phyloP scores from a whole-genome alignment of 331 rosid species.

The Rhamnella rubrinervis region DNA sequence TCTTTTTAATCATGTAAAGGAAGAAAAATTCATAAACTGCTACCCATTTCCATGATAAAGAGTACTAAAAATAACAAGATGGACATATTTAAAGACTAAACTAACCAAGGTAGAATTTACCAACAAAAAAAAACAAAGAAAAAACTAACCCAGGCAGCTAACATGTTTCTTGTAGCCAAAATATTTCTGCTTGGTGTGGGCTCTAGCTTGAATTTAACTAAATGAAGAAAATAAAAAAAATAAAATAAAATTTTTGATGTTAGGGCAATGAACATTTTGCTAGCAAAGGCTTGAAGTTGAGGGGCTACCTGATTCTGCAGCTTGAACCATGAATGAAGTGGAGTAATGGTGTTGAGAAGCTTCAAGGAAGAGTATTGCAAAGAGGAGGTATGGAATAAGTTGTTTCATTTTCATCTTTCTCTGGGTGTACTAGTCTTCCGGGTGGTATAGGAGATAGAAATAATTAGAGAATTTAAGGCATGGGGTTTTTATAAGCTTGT shows the following conservation, averaged over 20 bases:
- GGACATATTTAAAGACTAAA: no score
- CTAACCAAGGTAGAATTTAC: slow-evolving; percentile 12
- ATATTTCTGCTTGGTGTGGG: slow-evolving; percentile 11
- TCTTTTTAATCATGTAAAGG: slow-evolving; percentile 11
- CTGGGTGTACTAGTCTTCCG: slow-evolving; percentile 7
- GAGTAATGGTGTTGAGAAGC: slow-evolving; percentile 19
- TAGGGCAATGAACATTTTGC: no score
- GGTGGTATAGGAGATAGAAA: not conserved
- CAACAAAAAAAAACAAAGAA: no score
- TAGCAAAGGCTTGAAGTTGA: not conserved
- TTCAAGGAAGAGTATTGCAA: slow-evolving; percentile 21
- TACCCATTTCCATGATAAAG: not conserved
- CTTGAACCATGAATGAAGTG: slow-evolving; percentile 11
- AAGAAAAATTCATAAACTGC: not conserved
- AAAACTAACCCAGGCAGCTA: slow-evolving; percentile 23
- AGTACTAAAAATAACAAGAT: no score
- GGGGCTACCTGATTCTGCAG: slow-evolving; percentile 22
- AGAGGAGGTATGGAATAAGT: slow-evolving; percentile 16
- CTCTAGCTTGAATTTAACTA: slow-evolving; percentile 6
- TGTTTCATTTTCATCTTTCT: slow-evolving; percentile 18
- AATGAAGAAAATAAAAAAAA: no score
- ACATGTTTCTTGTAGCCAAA: slow-evolving; percentile 18
- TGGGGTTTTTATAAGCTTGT: slow-evolving; percentile 21
- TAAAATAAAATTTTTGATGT: no score
- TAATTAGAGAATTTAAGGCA: not conserved